phyloP scores from a whole-genome alignment of 1,284 basidiomycete species.

The Lentinula novae-zelandiae region DNA sequence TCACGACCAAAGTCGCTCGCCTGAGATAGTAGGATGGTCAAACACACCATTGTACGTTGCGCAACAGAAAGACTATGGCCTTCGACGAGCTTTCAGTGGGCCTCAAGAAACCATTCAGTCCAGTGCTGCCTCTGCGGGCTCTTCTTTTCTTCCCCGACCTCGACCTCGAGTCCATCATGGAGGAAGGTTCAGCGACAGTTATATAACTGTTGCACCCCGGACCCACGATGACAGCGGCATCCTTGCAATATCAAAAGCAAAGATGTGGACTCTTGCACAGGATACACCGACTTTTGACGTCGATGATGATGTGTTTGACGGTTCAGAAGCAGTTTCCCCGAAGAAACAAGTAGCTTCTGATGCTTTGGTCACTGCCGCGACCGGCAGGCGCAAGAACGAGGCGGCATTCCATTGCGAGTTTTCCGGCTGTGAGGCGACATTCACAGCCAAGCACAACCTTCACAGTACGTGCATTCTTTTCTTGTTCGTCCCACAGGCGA shows the following conservation, averaged over 20 bases:
- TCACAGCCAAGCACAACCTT: conserved; percentile 17
- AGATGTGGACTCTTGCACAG: neutral
- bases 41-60: neutral
- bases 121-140: neutral
- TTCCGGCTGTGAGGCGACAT: conserved; percentile 6
- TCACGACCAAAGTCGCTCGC: neutral
- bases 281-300: conserved; percentile 1
- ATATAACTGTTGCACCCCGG: neutral
- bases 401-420: conserved; percentile 5
- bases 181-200: neutral
- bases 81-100: neutral
- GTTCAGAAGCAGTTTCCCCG: neutral
- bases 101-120: neutral
- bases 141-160: too few relatives aligned
- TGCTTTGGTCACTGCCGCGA: conserved; percentile 13
- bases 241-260: neutral
- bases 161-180: neutral
- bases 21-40: neutral
- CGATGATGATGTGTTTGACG: neutral
- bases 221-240: conserved; percentile 2
- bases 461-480: conserved; percentile 7
- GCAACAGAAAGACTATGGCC: neutral
- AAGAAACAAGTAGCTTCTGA: conserved; percentile 12
- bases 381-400: conserved; percentile 12
- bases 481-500: neutral